Percentiles rank a stretch among this genome's conserved stretches.
Evolutionary conservation across 306 rosid genomes (phyloP).

Genomic region (Prunus mongolica): DNA sequence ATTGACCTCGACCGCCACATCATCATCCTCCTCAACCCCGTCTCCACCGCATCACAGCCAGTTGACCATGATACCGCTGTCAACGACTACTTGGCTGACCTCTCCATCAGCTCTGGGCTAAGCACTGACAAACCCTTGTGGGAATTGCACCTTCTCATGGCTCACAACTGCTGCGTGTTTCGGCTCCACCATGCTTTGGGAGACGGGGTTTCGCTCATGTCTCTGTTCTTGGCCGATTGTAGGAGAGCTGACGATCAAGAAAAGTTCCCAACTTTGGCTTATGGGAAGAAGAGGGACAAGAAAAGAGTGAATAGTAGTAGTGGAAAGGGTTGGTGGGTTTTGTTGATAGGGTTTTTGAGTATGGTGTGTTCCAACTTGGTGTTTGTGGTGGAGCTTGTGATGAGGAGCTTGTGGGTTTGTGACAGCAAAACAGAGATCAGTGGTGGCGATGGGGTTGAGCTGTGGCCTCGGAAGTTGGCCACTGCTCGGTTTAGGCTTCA

Average conservation of each 20-base stretch:
- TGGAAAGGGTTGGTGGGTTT: background rate
- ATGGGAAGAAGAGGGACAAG: conserved; percentile 2
- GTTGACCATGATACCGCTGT: conserved; percentile 34
- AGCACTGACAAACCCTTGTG: conserved; percentile 67
- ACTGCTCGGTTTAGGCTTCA: conserved; percentile 59
- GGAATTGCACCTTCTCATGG: conserved; percentile 66
- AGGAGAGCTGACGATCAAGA: conserved; percentile 34
- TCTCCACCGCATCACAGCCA: background rate
- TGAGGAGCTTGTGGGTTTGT: conserved; percentile 50
- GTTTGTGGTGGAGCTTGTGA: conserved; percentile 36
- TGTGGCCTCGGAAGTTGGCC: conserved; percentile 79
- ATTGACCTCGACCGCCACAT: conserved; percentile 53
- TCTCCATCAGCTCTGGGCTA: conserved; percentile 17
- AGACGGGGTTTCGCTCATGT: conserved; percentile 83
- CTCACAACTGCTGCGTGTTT: conserved; percentile 54
- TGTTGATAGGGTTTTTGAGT: conserved; percentile 16
- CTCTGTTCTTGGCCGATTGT: conserved; percentile 61
- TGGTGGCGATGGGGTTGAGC: conserved; percentile 83
- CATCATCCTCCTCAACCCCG: conserved; percentile 17
- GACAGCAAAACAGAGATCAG: conserved; percentile 51
- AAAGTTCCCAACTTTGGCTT: conserved; percentile 32
- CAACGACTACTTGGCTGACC: conserved; percentile 51
- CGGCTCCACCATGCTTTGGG: conserved; percentile 81
- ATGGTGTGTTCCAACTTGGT: conserved; percentile 42
- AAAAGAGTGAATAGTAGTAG: background rate